Evolutionary conservation across 73 alveolate genomes (phyloP).

Genomic region (Effrenium voratum): DNA sequence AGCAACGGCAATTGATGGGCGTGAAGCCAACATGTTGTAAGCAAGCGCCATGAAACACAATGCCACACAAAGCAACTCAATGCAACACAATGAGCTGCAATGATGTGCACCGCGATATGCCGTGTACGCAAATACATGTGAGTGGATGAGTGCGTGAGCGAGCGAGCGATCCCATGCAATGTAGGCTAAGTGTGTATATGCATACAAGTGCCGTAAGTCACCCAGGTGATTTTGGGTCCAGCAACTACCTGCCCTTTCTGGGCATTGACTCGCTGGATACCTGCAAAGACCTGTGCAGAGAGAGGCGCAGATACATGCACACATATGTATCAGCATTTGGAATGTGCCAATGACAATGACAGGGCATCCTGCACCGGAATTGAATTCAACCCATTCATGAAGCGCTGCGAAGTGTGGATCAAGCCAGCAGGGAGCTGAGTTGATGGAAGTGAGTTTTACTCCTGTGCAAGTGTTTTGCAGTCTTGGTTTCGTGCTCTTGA

Average conservation of each 20-base stretch:
- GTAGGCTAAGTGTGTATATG: no score
- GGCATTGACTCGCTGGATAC: constrained; percentile 41
- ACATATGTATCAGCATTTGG: background rate
- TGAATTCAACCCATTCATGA: constrained; percentile 52
- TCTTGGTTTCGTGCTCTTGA: background rate
- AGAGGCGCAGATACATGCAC: background rate
- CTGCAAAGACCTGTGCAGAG: constrained; percentile 72
- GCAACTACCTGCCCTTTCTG: constrained; percentile 63
- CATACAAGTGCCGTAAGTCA: no score
- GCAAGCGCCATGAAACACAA: no score
- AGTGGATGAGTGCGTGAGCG: no score
- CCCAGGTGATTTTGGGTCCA: constrained; percentile 39
- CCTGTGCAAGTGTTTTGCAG: background rate
- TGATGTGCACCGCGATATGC: no score
- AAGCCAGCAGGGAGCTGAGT: constrained; percentile 20
- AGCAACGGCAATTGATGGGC: no score
- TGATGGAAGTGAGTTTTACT: background rate
- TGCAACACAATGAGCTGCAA: no score
- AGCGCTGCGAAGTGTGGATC: constrained; percentile 93
- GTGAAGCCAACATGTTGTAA: no score
- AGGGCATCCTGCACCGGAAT: constrained; percentile 79
- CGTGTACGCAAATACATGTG: no score
- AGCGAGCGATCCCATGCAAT: no score
- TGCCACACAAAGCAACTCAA: no score
- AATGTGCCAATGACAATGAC: background rate